These are phyloP conservation scores for Meredithiella fracta DNA, from an alignment of 2,329 filamentous ascomycete species.

Conservation along the genomic window DNA sequence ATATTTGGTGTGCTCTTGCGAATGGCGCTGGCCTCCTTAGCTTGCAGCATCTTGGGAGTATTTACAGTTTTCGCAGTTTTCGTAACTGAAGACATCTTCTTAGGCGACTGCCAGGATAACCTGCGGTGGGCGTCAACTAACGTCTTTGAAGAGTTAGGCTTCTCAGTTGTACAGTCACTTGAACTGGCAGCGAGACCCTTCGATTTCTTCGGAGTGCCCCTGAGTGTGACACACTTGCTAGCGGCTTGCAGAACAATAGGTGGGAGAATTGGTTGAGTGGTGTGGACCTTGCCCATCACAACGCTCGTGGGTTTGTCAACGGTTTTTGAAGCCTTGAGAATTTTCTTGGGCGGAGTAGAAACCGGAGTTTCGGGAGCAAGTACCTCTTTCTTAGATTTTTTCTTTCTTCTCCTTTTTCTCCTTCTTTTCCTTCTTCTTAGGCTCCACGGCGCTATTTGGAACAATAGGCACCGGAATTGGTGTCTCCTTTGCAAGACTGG, in stretches of 20 bases:
- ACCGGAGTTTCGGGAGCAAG: neutral
- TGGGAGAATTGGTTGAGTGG: neutral
- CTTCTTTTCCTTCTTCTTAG: slow-evolving; percentile 6
- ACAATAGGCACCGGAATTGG: neutral
- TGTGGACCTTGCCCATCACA: neutral
- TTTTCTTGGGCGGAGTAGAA: neutral
- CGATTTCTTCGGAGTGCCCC: neutral
- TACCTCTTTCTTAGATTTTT: slow-evolving; percentile 13
- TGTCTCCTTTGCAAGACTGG: neutral
- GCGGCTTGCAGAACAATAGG: neutral
- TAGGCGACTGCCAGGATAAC: neutral
- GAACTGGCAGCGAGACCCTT: no score
- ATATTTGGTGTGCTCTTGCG: neutral
- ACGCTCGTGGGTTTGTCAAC: neutral
- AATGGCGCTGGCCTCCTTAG: neutral
- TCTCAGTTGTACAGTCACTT: no score
- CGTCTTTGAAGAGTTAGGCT: neutral
- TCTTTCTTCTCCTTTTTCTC: slow-evolving; percentile 2
- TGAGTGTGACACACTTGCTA: neutral
- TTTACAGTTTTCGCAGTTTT: neutral
- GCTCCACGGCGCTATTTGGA: neutral
- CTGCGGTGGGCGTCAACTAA: neutral
- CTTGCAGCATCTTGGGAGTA: neutral
- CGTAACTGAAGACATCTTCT: neutral
- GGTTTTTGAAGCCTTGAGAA: neutral